phyloP scores from a whole-genome alignment of 139 green algal genomes.

The Micractinium sp. region DNA sequence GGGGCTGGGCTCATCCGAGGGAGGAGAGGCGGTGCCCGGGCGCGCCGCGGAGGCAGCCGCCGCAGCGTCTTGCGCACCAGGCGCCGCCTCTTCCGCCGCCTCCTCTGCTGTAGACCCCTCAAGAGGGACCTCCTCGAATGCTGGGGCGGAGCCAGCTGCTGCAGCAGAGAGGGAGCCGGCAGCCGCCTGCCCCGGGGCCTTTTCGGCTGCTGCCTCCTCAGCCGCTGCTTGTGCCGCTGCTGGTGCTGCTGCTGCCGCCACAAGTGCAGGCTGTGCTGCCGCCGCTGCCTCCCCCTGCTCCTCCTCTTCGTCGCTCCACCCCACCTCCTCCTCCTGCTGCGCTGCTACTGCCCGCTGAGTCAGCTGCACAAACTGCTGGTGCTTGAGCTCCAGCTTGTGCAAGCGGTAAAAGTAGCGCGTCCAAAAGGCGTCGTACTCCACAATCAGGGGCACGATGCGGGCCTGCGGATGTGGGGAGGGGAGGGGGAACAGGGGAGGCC shows the following conservation, averaged over 20 bases:
- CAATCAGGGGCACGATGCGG: slow-evolving; percentile 91
- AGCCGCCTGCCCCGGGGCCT: neutral
- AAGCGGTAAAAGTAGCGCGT: slow-evolving; percentile 93
- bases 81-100: neutral
- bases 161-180: neutral
- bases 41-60: neutral
- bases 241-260: neutral
- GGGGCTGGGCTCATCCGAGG: neutral
- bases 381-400: slow-evolving; percentile 59
- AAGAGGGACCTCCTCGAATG: neutral
- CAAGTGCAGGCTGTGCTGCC: neutral
- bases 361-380: slow-evolving; percentile 33
- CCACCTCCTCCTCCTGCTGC: slow-evolving; percentile 24
- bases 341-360: neutral
- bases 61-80: neutral
- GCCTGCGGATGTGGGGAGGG: slow-evolving; percentile 41
- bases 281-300: neutral
- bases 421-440: slow-evolving; percentile 94
- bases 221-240: neutral
- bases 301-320: neutral
- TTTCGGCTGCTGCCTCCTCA: neutral
- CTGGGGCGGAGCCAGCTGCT: neutral
- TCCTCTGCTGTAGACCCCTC: neutral
- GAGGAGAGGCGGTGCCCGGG: neutral
- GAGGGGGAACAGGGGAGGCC: neutral